Conservation (phyloP, 2,329 filamentous ascomycete genomes). For the Juglanconis sp. region DNA sequence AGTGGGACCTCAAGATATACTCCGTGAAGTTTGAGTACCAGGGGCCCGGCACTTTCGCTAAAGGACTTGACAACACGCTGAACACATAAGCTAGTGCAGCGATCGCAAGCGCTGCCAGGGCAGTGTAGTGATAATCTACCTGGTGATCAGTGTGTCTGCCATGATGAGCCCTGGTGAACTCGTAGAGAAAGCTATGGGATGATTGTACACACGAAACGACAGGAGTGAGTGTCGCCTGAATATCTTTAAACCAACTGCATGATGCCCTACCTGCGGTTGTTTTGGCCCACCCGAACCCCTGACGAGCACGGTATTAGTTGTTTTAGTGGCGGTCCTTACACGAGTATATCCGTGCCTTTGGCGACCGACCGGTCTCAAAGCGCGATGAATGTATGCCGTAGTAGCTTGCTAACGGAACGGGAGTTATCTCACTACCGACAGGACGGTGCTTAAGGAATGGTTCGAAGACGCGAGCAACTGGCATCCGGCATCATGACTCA, state of each 20-base stretch:
- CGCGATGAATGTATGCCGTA: neutral
- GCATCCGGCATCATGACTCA: no score
- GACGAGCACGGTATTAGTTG: no score
- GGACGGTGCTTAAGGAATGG: neutral
- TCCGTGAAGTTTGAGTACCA: constrained; percentile 26
- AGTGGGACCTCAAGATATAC: constrained; percentile 16
- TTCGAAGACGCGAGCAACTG: neutral
- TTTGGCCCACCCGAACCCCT: no score
- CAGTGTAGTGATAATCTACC: neutral
- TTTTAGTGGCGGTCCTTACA: no score
- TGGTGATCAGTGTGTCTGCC: neutral
- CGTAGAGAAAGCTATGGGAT: no score
- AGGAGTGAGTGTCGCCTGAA: neutral
- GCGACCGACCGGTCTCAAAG: no score
- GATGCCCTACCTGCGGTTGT: no score
- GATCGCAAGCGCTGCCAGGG: neutral
- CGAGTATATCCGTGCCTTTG: no score
- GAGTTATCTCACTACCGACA: neutral
- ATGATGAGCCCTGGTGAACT: neutral
- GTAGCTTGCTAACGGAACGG: neutral
- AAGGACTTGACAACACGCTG: constrained; percentile 1
- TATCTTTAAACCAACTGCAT: no score
- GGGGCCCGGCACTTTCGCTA: constrained; percentile 21
- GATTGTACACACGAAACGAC: neutral
- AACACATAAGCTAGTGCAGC: constrained; percentile 1